Conservation (phyloP, 2,329 filamentous ascomycete species). For the Fusarium staphyleae region DNA sequence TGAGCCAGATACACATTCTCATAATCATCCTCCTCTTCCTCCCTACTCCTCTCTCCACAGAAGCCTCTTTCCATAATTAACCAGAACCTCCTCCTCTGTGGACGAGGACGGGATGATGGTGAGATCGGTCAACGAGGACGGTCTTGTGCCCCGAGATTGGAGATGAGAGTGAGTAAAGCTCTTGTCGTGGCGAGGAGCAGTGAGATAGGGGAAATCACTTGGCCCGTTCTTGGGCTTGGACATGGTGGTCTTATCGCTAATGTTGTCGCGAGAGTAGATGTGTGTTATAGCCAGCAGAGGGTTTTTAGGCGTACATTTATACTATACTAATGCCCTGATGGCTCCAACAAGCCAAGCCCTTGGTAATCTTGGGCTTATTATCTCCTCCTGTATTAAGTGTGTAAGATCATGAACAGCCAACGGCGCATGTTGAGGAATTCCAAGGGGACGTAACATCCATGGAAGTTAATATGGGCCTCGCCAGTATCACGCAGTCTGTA, state of each 20-base stretch:
- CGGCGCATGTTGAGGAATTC: too few species aligned
- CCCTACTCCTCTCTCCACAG: conserved; percentile 60
- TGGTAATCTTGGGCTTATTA: background rate
- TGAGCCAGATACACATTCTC: conserved; percentile 3
- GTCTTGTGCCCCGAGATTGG: conserved; percentile 47
- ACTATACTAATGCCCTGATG: too few species aligned
- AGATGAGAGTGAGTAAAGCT: conserved; percentile 54
- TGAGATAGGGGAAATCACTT: conserved; percentile 58
- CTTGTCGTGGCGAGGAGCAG: conserved; percentile 56
- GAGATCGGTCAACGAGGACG: conserved; percentile 26
- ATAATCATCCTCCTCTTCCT: conserved; percentile 13
- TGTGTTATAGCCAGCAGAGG: background rate
- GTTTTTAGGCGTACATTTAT: too few species aligned
- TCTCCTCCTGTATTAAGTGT: too few species aligned
- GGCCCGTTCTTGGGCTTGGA: conserved; percentile 66
- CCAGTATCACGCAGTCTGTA: too few species aligned
- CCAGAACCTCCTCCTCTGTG: conserved; percentile 67
- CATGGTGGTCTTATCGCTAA: conserved; percentile 34
- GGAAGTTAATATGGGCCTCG: too few species aligned
- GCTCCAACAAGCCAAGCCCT: background rate
- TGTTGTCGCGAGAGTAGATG: background rate
- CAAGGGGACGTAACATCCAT: too few species aligned
- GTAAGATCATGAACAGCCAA: too few species aligned
- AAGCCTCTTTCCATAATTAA: conserved; percentile 74
- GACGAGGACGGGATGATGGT: conserved; percentile 40